Base-by-base conservation (phyloP, 345 rosid species). In the Populus alba region DNA sequence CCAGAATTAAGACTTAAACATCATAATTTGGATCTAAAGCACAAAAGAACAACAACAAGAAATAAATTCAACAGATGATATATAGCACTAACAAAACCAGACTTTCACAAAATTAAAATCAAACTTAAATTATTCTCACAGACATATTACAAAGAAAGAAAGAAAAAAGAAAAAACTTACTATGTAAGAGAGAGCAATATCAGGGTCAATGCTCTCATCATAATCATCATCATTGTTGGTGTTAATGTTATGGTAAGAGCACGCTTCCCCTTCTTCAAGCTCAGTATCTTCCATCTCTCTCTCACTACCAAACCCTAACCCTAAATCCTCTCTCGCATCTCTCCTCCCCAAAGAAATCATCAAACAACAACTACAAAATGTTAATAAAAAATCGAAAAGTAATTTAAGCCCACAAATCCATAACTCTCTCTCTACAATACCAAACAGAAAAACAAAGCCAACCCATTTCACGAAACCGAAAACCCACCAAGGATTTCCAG, bases 181-280 rank as follows among this genome's bases (percentile, higher is more conserved):
- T 75, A 94, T 85, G 88, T 94, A 94, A 80, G 97, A 85, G 82
- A 90, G 92, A 86, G 86, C 90, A 82, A 76, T 77, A 85, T 90
- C 97, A 41, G 91, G 95, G 92, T 91, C 98, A 47, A 90, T 57
- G 82, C 71, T 78, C 61, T 83, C 85, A 83, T 74, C 83, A 76
- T 80, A 84, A 78, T 88, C 89, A 72, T 83, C 87, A 83, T 87
- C 76, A 62, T 55, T 35, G 65, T 49, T 62, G 69, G 49, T 70
- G 66, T 86, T 79, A 31, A 72, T 72, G 43, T 80, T 74, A 65
- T 80, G 79, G 81, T 70, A 75, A 25, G 83, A 80, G 77, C 81
- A 83, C 55, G 86, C 86, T 68, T 83, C 86, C 35, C 86, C 86
- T 77, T 83, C 86, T 71, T 83, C 86, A 66, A 83, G 86, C 81